Base-by-base conservation (phyloP, 371 early-diverging fungal genomes). In the Mortierella sp. region DNA sequence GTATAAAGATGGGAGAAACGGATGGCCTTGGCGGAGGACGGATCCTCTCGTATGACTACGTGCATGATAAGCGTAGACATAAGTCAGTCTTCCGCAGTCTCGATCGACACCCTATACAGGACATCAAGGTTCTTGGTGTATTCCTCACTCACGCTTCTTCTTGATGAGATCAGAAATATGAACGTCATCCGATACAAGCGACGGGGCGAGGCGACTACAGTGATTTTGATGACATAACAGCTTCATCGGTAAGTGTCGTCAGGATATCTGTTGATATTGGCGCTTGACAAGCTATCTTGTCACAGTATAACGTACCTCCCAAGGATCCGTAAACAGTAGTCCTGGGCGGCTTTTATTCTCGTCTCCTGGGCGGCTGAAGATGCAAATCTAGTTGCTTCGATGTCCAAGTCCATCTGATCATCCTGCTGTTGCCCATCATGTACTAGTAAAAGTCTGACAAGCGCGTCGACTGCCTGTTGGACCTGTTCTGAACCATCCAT, bases 1-100 rank as follows among this genome's bases (percentile, higher is more conserved):
- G 82, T 83, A 62, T 84, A 89, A 5, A 93, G 80, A 46, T 85
- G 89, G 6, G 88, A 84, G 58, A 93, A 92, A 23, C 83, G 82
- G 31, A 89, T 72, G 3, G 92, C 91, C 50, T 83, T 83, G 23
- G 84, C 81, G 19, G 81, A 65, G 3, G 84, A 68, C 28, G 68
- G 75, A 8, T 86, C 79, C 12, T 83, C 82, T 5, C 84, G 82
- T 32, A 84, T 73, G 50, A 89, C 87, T 85, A 58, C 26, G 0
- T n/a, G 4, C 37, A 30, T 12, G 19, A 41, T 50, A 11, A 19
- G 32, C 28, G 8, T 5, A 30, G 27, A 34, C 32, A 24, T 26
- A 17, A 6, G 48, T 39, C 17, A 11, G 24, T 19, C 2, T 14
- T 12, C 8, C 3, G 24, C 28, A 14, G n/a, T 21, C 4, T 44